Base-by-base conservation (phyloP, 2,329 filamentous ascomycete species). In the Phyllosticta ampelicida region DNA sequence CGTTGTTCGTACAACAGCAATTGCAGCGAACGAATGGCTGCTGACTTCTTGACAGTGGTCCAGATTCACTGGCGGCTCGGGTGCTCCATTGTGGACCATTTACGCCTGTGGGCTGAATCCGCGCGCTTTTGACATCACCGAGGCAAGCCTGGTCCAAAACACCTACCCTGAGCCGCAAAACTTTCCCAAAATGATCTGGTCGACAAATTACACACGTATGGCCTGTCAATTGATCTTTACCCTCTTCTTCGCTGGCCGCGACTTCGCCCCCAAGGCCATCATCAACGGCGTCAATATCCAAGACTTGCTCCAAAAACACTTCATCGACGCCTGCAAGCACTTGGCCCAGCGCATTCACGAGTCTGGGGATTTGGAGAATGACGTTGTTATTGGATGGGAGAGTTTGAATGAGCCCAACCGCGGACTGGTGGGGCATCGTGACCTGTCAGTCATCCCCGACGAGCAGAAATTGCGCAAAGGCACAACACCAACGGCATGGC, bases 161-260 rank as follows among this genome's bases (percentile, higher is more conserved):
- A 95, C 89, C 1, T 96, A 89, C 68, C 85, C 89, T 9, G 82
- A 95, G 19, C 90, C 91, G 9, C 85, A 85, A 23, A 80, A 86
- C 1, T 99, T 92, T 64, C 94, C 94, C 21, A 97, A 96, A 75
- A 99, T 99, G 95, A 92, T 97, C 60, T 99, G 94, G 94, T 90
- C 92, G 16, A 97, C 95, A 55, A 99, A 99, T 70, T 99, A 99
- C 72, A 87, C 84, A 61, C 83, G 94, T 21, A 78, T 97, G 54
- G 91, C 87, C 2, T 88, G 86, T 54, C 89, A 91, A 63, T 91
- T 90, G 51, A 90, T 97, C 64, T 97, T 96, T 70, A 96, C 92
- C 0, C 75, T 97, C 55, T 99, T 96, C 75, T 99, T 95, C 71
- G 91, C 81, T 9, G 94, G 94, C 36, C 84, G 79, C 62, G 89